Evolutionary conservation across 441 rosid species (phyloP).

Genomic region (Euphorbia schlechtendalii): DNA sequence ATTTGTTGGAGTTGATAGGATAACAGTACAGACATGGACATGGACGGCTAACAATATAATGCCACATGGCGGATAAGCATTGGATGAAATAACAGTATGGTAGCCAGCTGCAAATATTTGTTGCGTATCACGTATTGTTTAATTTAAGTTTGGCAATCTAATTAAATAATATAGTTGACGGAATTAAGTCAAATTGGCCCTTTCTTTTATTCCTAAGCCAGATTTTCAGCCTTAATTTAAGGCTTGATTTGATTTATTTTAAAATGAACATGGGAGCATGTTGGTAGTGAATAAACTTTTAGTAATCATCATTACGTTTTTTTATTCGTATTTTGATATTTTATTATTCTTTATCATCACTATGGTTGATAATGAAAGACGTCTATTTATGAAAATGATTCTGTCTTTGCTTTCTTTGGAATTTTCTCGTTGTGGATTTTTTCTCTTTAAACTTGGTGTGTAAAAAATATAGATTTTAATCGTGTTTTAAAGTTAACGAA

Average conservation of each 20-base stretch:
- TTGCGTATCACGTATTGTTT: not conserved
- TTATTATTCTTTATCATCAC: not conserved
- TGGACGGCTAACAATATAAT: not conserved
- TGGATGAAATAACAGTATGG: not conserved
- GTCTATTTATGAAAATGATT: not conserved
- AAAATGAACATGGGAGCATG: not conserved
- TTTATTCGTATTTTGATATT: not conserved
- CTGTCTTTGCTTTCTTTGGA: not conserved
- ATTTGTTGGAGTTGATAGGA: not conserved
- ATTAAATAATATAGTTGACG: not conserved
- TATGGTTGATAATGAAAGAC: not conserved
- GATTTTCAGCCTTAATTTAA: not conserved
- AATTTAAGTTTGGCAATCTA: not conserved
- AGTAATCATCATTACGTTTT: not conserved
- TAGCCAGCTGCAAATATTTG: conserved; percentile 11
- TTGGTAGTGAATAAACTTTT: not conserved
- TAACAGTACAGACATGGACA: not conserved
- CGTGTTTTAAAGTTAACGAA: too few relatives aligned
- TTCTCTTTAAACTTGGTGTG: too few relatives aligned
- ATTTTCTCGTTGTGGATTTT: too few relatives aligned
- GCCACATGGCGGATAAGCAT: not conserved
- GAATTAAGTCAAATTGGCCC: not conserved
- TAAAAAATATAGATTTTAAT: too few relatives aligned
- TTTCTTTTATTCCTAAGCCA: not conserved
- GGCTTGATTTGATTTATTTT: not conserved